These are phyloP conservation scores for Colletotrichum abscissum DNA, from an alignment of 2,329 filamentous ascomycete species.

Conservation along the genomic window DNA sequence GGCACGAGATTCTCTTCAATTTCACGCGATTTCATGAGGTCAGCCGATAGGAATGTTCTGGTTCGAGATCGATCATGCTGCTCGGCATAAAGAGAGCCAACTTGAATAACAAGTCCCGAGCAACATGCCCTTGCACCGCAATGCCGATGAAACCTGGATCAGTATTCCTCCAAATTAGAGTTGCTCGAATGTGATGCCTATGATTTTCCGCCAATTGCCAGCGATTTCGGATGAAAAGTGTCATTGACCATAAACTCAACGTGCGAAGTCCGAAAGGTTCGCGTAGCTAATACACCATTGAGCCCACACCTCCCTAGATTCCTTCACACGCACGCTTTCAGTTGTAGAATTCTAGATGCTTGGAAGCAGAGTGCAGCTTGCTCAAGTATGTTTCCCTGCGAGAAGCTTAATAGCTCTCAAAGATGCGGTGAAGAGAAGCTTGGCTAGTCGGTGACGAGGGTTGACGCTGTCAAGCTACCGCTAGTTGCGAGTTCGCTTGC, in stretches of 20 bases:
- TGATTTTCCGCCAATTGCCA: background rate
- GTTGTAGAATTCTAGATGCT: no score
- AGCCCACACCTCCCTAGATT: no score
- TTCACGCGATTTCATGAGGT: background rate
- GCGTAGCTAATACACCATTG: background rate
- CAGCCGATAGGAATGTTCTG: no score
- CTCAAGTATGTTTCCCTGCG: no score
- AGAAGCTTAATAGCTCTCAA: no score
- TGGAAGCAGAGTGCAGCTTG: no score
- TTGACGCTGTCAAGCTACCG: no score
- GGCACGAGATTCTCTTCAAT: no score
- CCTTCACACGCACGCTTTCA: no score
- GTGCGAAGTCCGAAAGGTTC: background rate
- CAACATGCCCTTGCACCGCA: background rate
- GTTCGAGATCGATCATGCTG: background rate
- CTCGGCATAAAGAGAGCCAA: background rate
- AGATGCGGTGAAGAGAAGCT: no score
- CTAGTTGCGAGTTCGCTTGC: background rate
- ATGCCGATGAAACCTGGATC: background rate
- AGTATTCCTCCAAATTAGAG: no score
- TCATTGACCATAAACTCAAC: background rate
- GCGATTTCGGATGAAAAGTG: background rate
- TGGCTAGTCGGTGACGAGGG: no score
- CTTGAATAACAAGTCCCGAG: background rate
- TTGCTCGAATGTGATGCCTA: background rate